Percentiles rank a stretch among this genome's conserved stretches.
Conservation (phyloP, 305 asterid genomes). For the Fraxinus dipetala region DNA sequence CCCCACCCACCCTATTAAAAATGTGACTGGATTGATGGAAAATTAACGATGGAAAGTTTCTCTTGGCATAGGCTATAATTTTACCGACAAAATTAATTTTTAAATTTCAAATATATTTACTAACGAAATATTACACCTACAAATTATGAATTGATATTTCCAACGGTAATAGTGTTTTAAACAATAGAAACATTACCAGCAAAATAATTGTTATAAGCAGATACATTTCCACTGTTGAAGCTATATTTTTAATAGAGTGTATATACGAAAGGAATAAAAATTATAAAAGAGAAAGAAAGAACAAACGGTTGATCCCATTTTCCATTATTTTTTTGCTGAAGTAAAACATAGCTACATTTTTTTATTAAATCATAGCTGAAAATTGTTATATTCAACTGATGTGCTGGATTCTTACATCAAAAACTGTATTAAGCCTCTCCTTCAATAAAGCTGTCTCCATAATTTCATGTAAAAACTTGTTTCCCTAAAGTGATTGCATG, state of each 20-base stretch:
- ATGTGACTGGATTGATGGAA: not conserved
- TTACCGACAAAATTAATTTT: not conserved
- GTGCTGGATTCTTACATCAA: not conserved
- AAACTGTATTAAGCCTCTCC: not conserved
- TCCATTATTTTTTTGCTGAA: not conserved
- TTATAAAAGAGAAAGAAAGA: not conserved
- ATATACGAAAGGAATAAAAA: not conserved
- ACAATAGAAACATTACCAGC: not conserved
- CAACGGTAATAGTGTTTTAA: not conserved
- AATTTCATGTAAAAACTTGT: not conserved
- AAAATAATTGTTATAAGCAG: not conserved
- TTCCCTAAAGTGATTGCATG: not conserved
- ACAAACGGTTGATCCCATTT: not conserved
- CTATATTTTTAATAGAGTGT: not conserved
- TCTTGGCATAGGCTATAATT: not conserved
- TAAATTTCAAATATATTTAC: not conserved
- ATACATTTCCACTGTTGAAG: not conserved
- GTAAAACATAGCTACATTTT: too few species aligned
- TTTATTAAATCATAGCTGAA: not conserved
- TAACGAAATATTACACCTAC: not conserved
- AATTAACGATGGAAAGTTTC: not conserved
- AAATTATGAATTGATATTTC: not conserved
- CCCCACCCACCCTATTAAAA: not conserved
- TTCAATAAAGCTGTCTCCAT: not conserved
- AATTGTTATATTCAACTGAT: not conserved